These are phyloP conservation scores for Mytilinidion resinicola DNA, from an alignment of 495 filamentous ascomycete genomes.

Conservation along the genomic window DNA sequence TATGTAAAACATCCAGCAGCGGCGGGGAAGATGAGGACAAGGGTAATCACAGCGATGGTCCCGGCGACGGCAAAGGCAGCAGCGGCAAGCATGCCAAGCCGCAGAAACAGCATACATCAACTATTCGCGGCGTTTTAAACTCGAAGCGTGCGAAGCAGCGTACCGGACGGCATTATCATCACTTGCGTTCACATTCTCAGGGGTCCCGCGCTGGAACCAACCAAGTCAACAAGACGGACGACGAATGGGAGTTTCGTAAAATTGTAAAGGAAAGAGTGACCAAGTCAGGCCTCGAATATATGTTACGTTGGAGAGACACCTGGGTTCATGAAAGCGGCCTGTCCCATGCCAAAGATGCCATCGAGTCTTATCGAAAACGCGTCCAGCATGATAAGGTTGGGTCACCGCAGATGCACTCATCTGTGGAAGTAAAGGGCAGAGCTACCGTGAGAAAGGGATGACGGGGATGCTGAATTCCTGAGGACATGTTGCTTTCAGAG, in stretches of 20 bases:
- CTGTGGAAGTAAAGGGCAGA: not conserved
- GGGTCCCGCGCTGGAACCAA: not conserved
- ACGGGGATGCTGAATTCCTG: too few species aligned
- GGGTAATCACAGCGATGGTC: not conserved
- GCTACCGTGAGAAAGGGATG: not conserved
- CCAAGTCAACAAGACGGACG: not conserved
- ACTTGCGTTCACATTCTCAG: too few species aligned
- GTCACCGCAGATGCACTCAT: not conserved
- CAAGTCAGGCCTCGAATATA: not conserved
- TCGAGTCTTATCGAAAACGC: not conserved
- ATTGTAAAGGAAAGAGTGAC: not conserved
- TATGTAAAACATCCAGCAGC: too few species aligned
- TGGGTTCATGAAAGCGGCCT: not conserved
- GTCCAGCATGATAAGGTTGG: not conserved
- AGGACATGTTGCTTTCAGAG: too few species aligned
- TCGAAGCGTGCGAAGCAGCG: not conserved
- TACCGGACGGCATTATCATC: not conserved
- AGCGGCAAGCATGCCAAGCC: not conserved
- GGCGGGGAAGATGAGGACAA: not conserved
- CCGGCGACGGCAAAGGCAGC: not conserved
- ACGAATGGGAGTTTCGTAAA: not conserved
- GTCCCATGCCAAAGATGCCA: not conserved
- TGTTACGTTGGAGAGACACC: not conserved
- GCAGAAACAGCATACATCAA: not conserved
- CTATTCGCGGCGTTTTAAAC: not conserved